Conservation (phyloP, 192 early-diverging fungal species). For the Linnemannia exigua region DNA sequence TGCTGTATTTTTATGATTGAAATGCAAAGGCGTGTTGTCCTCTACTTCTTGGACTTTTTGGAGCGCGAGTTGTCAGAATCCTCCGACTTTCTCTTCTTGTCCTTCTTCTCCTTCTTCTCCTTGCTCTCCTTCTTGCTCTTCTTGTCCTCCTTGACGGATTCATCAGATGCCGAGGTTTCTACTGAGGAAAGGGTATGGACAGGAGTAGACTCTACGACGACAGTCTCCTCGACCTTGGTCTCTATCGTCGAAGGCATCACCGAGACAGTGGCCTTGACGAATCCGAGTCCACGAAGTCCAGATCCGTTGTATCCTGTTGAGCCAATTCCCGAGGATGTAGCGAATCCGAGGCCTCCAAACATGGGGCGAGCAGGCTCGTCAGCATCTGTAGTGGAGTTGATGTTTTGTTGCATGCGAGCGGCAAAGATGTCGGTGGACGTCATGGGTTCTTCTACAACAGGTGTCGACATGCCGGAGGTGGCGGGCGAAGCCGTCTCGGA, state of each 20-base stretch:
- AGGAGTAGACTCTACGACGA: conserved; percentile 12
- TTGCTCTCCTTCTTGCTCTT: conserved; percentile 39
- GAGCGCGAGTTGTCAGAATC: conserved; percentile 26
- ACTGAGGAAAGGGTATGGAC: neutral
- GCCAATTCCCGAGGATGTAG: conserved; percentile 39
- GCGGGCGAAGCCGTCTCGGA: conserved; percentile 47
- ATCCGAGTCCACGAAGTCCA: conserved; percentile 51
- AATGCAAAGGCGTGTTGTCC: neutral
- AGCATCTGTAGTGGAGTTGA: neutral
- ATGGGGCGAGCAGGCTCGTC: conserved; percentile 36
- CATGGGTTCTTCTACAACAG: conserved; percentile 39
- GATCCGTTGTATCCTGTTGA: conserved; percentile 34
- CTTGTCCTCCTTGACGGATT: conserved; percentile 13
- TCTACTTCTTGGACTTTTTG: conserved; percentile 56
- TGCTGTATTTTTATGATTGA: neutral
- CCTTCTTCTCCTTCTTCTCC: conserved; percentile 32
- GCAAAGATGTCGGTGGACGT: conserved; percentile 51
- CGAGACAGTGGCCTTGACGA: conserved; percentile 53
- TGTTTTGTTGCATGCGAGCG: conserved; percentile 45
- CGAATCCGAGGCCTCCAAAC: conserved; percentile 52
- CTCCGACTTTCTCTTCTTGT: conserved; percentile 45
- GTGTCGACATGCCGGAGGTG: conserved; percentile 53
- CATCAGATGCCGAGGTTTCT: neutral
- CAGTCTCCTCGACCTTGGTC: conserved; percentile 38
- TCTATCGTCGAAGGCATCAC: conserved; percentile 55